Evolutionary conservation across 2,329 filamentous ascomycete species (phyloP).

Genomic region (Arthroderma sp.): DNA sequence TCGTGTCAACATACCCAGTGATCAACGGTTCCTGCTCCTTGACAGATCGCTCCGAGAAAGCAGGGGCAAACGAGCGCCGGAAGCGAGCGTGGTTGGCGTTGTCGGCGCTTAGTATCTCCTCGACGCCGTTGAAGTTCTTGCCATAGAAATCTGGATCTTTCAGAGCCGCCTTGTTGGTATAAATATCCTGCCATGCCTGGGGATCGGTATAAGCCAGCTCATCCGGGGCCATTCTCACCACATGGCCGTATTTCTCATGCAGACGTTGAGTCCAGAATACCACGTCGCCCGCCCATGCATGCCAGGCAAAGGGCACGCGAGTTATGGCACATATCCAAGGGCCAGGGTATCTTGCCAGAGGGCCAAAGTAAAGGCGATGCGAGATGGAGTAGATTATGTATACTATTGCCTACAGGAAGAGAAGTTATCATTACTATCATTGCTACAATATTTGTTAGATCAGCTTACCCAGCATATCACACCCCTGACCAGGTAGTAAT

Average conservation of each 20-base stretch:
- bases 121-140: constrained; percentile 5
- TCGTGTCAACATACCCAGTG: constrained; percentile 16
- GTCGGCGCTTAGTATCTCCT: constrained; percentile 5
- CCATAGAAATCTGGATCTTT: too few relatives aligned
- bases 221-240: constrained; percentile 22
- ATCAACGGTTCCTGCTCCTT: constrained; percentile 30
- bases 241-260: constrained; percentile 21
- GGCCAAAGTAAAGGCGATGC: too few relatives aligned
- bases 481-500: too few relatives aligned
- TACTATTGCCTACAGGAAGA: too few relatives aligned
- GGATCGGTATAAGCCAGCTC: constrained; percentile 19
- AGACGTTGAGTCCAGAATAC: constrained; percentile 11
- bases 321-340: constrained; percentile 18
- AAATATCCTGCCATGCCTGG: constrained; percentile 23
- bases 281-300: constrained; percentile 11
- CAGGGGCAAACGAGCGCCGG: constrained; percentile 27
- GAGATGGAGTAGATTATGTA: too few relatives aligned
- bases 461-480: too few relatives aligned
- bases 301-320: constrained; percentile 15
- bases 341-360: constrained; percentile 20
- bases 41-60: constrained; percentile 35
- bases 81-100: constrained; percentile 19
- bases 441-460: too few relatives aligned
- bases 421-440: too few relatives aligned
- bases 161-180: too few relatives aligned